Evolutionary conservation across 306 rosid genomes (phyloP), one percentile per base, ranked within the genome.

Genomic region (Sesbania bispinosa): DNA sequence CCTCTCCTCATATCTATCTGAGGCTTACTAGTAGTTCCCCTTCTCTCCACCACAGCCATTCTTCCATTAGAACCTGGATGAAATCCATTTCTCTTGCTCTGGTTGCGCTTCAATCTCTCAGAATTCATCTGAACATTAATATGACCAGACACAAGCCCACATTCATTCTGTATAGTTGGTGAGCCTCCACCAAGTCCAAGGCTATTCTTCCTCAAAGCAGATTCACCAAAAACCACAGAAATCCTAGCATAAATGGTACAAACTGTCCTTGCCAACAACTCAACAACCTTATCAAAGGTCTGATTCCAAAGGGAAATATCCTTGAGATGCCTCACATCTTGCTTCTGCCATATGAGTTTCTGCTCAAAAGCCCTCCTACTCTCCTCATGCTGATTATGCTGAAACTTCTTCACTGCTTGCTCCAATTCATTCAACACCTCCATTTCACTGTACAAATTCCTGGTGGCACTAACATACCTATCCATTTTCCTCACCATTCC

Each of bases 401-500:
- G 96, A 76, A 92, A 92, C 84, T 92, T 92, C 87, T 86, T 92
- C 39, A 83, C 87, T 18, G 86, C 91, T 60, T 86, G 92, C 75
- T 92, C 95, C 81, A 90, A 45, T 63, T 89, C 96, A 77, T 80
- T 89, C 87, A 90, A 65, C 14, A 88, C 96, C 84, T 89, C 96
- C 96, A 92, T 71, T 77, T 92, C 96, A 32, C 81, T 79, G 52
- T 88, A 89, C 83, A 92, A 82, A 70, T 79, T 92, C 50, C 86
- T 84, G 0, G 98, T 92, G 0, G 82, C 87, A 77, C 42, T 88
- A 61, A 92, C 90, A 71, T 78, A 86, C 86, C 95, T 88, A 87
- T 92, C 96, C 98, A 92, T 83, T 73, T 86, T 92, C 89, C 84
- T 90, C 82, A 82, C 86, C 95, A 92, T 88, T 23, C 87, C 89